These are phyloP conservation scores for Xylariaceae sp. DNA, from an alignment of 2,329 filamentous ascomycete species.

Conservation along the genomic window DNA sequence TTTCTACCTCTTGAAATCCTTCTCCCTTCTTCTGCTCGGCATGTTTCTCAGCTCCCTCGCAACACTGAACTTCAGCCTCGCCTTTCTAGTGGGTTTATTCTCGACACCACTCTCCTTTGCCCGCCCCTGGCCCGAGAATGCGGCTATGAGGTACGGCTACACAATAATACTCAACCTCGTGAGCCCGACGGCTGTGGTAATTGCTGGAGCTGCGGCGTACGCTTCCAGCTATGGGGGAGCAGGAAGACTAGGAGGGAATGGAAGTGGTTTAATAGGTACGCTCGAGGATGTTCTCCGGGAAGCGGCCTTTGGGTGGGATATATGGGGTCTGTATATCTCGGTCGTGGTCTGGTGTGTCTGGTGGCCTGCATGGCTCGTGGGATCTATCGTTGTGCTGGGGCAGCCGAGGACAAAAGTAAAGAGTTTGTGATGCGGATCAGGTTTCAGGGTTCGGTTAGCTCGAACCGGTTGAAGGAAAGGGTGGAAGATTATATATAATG, in stretches of 20 bases:
- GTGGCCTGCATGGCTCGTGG: slow-evolving; percentile 90
- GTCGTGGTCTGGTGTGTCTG: slow-evolving; percentile 93
- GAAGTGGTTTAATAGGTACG: slow-evolving; percentile 13
- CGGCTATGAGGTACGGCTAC: slow-evolving; percentile 51
- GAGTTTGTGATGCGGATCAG: slow-evolving; percentile 10
- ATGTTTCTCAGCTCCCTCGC: slow-evolving; percentile 92
- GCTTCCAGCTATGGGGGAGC: slow-evolving; percentile 13
- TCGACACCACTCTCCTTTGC: slow-evolving; percentile 82
- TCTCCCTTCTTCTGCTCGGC: slow-evolving; percentile 90
- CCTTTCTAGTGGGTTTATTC: slow-evolving; percentile 82
- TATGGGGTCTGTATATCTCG: slow-evolving; percentile 88
- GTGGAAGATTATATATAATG: too few relatives aligned
- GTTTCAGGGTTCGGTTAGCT: too few relatives aligned
- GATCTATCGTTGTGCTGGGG: slow-evolving; percentile 61
- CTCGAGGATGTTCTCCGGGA: slow-evolving; percentile 69
- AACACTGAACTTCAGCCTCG: slow-evolving; percentile 93
- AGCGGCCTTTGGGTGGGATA: slow-evolving; percentile 86
- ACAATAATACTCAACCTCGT: slow-evolving; percentile 63
- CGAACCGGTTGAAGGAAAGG: too few relatives aligned
- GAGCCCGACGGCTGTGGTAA: slow-evolving; percentile 64
- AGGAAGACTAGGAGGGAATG: background rate
- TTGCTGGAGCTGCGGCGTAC: slow-evolving; percentile 57
- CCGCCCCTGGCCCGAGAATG: slow-evolving; percentile 51
- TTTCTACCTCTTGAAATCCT: slow-evolving; percentile 81
- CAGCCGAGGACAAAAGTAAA: slow-evolving; percentile 30